These are phyloP conservation scores for Acanthamoeba polyphaga DNA, from an alignment of 208 protist species.

Conservation along the genomic window DNA sequence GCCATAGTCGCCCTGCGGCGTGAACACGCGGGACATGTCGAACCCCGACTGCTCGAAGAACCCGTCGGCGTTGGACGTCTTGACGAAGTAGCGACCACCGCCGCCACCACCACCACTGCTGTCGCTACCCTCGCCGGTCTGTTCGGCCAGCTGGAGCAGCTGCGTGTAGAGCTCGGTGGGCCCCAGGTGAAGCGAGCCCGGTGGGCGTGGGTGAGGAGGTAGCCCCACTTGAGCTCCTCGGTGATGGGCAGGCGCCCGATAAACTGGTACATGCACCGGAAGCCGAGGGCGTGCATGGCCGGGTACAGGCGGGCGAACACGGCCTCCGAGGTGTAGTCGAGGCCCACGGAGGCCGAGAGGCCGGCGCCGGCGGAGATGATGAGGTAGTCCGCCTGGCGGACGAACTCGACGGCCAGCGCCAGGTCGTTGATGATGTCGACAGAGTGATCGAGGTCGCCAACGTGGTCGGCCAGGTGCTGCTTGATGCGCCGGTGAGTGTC, in stretches of 20 bases:
- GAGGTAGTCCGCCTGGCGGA: not conserved
- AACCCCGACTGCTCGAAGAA: constrained; percentile 27
- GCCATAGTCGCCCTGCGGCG: constrained; percentile 13
- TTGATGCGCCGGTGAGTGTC: no score
- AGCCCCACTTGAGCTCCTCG: constrained; percentile 27
- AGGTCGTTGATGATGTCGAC: no score
- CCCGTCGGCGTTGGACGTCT: constrained; percentile 58
- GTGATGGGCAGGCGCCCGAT: not conserved
- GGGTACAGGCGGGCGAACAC: constrained; percentile 14
- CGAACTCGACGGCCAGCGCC: no score
- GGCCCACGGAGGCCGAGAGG: not conserved
- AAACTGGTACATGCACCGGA: constrained; percentile 33
- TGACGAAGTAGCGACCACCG: not conserved
- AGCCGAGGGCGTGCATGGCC: constrained; percentile 29
- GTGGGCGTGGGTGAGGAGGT: not conserved
- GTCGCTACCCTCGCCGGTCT: not conserved
- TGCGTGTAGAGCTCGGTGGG: not conserved
- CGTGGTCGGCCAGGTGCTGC: no score
- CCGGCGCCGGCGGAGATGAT: constrained; percentile 43
- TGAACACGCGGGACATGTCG: not conserved
- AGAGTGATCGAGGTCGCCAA: no score
- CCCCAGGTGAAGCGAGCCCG: not conserved
- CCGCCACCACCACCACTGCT: no score
- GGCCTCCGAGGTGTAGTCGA: constrained; percentile 28
- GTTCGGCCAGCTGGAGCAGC: not conserved